Base-by-base conservation (phyloP, 345 rosid genomes). In the Firmiana major region DNA sequence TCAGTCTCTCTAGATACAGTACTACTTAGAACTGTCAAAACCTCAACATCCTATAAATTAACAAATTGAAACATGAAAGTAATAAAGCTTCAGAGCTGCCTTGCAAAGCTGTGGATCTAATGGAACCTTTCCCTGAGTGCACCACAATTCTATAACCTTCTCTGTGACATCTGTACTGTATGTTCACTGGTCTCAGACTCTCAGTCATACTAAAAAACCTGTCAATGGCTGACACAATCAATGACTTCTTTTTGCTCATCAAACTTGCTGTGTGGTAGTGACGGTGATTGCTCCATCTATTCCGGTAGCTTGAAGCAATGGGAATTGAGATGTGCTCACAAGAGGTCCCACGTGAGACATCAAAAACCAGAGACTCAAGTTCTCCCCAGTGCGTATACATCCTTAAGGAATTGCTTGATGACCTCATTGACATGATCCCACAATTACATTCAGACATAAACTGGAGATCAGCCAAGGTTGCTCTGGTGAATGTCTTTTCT, bases 401-500 rank as follows among this genome's bases (percentile, higher is more conserved):
- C 98, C 86, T 89, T 95, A 8, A 95, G 84, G 75, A 95, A 95
- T 78, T 95, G 97, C 80, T 93, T 95, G 87, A 93, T 95, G 45
- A 92, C 40, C 99, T 98, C 8, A 93, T 89, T 2, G 99, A 93
- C 99, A 95, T 95, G 58, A 95, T 97, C 77, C 98, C 98, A 17
- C 93, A 96, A 81, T 93, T 95, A 57, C 96, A 93, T 81, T 93
- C 97, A 12, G 34, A 93, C 92, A 70, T 95, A 95, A 16, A 93
- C 93, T 13, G 99, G 98, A 12, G 97, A 93, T 97, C 99, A 93
- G 40, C 98, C 99, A 13, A 93, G 94, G 87, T 89, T 95, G 85
- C 99, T 95, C 86, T 92, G 92, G 89, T 93, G 93, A 81, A 95
- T 92, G 70, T 89, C 34, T 31, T 31, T 2, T 1, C 97, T 84